Base-by-base conservation (phyloP, 2,329 filamentous ascomycete species). In the Pyrenochaeta sp. region DNA sequence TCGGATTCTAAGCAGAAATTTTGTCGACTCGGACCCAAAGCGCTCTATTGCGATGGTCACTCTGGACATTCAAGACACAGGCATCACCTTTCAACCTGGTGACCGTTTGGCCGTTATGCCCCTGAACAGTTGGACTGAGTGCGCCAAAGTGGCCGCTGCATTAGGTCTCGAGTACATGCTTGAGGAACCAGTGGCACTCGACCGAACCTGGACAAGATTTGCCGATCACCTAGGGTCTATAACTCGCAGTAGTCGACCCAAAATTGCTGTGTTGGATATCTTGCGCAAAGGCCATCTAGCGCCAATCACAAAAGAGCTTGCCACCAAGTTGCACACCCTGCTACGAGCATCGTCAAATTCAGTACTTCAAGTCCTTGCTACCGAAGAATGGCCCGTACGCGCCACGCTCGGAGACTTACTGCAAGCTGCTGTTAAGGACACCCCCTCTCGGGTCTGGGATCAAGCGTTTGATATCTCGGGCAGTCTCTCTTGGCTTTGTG, bases 71-170 rank as follows among this genome's bases (percentile, higher is more conserved):
- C 73, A 77, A 13, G 73, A 81, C 34, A 80, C 78, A 0, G 79
- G 79, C 1, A 77, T 81, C 30, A 81, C 79, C 0, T 82, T 80
- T 41, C 71, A 75, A 35, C 78, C 79, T 0, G 80, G 80, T 0
- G 79, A 82, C 38, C 72, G 78, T 4, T 69, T 82, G 5, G 78
- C 79, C 0, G 67, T 82, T 2, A 81, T 82, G 79, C 78, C 79
- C 0, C 71, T 81, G 11, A 82, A 81, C 42, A 74, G 69, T 41
- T 81, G 78, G 79, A 73, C 75, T 7, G 79, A 82, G 53, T 80
- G 77, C 36, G 78, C 78, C 13, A 81, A 81, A 50, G 76, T 82
- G 7, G 78, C 76, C 3, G 74, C 78, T 0, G 78, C 78, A 0
- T 68, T 82, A 1, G 79, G 79, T 0, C 65, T 81, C 0, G 77